These are phyloP conservation scores for Carpinus viminea DNA, from an alignment of 306 rosid species.

Conservation along the genomic window DNA sequence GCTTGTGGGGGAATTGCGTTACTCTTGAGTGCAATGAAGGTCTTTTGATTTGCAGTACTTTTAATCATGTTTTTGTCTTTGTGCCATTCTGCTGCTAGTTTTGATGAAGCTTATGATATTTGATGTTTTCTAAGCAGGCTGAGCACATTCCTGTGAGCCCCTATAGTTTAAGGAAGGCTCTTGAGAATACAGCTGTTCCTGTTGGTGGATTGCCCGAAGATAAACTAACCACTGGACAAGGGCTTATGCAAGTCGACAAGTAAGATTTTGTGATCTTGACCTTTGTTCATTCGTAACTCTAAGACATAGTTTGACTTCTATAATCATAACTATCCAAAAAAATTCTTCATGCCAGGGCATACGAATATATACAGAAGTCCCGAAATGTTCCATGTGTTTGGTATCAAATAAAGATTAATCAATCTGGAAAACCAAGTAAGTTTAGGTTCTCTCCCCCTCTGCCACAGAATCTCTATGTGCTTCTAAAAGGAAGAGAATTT, in stretches of 20 bases:
- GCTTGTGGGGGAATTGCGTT: constrained; percentile 98
- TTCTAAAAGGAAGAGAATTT: not conserved
- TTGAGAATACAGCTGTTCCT: constrained; percentile 81
- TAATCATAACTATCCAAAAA: constrained; percentile 19
- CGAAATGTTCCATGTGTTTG: constrained; percentile 65
- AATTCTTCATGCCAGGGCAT: constrained; percentile 67
- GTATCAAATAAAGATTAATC: constrained; percentile 71
- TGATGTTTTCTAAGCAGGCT: constrained; percentile 55
- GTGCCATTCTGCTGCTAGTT: constrained; percentile 19
- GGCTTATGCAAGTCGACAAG: constrained; percentile 99
- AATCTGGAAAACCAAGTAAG: constrained; percentile 86
- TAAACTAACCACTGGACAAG: constrained; percentile 86
- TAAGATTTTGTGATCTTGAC: constrained; percentile 43
- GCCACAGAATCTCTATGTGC: not conserved
- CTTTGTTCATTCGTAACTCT: constrained; percentile 18
- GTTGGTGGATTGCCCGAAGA: constrained; percentile 79
- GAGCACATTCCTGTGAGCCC: constrained; percentile 91
- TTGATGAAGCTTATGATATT: constrained; percentile 25
- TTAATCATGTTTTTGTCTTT: constrained; percentile 24
- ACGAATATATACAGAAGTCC: constrained; percentile 68
- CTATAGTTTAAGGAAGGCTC: constrained; percentile 81
- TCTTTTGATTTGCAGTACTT: constrained; percentile 28
- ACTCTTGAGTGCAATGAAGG: constrained; percentile 96
- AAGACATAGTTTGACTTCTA: constrained; percentile 18
- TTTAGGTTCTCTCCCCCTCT: constrained; percentile 27